A percentile compares a stretch with the other conserved stretches of the same genome.
phyloP scores from a whole-genome alignment of 805 yeast species.

The Wickerhamiella bombiphila region DNA sequence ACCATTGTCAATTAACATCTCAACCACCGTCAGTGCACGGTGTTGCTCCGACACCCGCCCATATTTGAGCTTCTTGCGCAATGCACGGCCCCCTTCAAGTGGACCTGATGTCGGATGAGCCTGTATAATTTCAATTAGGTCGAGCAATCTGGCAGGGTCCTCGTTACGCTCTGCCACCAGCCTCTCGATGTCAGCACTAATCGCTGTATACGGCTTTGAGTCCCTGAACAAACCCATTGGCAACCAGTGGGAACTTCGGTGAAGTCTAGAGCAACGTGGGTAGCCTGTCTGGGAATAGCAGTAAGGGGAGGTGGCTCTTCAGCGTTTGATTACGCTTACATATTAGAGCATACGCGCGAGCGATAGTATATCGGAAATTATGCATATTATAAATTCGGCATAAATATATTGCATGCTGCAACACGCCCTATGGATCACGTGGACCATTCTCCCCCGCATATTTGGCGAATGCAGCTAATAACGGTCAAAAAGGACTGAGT shows the following conservation, averaged over 20 bases:
- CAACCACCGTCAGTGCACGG: conserved; percentile 52
- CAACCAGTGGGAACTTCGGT: no score
- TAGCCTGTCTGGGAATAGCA: no score
- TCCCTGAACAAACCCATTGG: conserved; percentile 19
- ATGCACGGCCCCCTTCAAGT: conserved; percentile 77
- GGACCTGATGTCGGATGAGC: conserved; percentile 27
- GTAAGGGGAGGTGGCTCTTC: no score
- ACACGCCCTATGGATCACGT: no score
- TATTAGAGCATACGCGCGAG: no score
- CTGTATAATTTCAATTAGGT: conserved; percentile 40
- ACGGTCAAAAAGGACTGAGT: neutral
- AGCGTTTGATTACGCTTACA: no score
- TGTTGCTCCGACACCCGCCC: conserved; percentile 54
- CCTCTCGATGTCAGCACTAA: conserved; percentile 27
- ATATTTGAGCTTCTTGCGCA: conserved; percentile 77
- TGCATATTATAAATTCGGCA: no score
- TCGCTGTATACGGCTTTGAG: conserved; percentile 31
- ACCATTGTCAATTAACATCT: conserved; percentile 45
- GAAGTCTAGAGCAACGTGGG: no score
- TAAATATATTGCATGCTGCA: no score
- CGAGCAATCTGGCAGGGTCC: conserved; percentile 37
- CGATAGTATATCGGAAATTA: no score
- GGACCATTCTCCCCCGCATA: no score
- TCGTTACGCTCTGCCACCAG: conserved; percentile 24
- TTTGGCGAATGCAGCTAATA: no score